phyloP scores from a whole-genome alignment of 2,329 filamentous ascomycete genomes.

The Graphilbum ipis-grandicollis region DNA sequence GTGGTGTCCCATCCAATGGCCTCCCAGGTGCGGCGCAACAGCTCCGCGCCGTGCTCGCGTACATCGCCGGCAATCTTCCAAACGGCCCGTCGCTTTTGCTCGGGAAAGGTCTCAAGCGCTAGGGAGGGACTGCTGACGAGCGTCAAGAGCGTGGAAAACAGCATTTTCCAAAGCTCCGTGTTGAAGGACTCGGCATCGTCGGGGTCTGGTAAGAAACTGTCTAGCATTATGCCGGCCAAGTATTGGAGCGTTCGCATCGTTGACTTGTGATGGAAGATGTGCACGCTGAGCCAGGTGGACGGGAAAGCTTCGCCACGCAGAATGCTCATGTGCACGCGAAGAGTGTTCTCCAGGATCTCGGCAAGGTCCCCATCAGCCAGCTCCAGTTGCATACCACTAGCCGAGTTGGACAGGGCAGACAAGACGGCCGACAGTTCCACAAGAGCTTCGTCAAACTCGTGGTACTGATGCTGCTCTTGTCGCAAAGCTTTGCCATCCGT shows the following conservation, averaged over 20 bases:
- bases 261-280: slow-evolving; percentile 84
- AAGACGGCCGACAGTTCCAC: slow-evolving; percentile 80
- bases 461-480: slow-evolving; percentile 12
- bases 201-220: slow-evolving; percentile 69
- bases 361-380: slow-evolving; percentile 57
- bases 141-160: slow-evolving; percentile 77
- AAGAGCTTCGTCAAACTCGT: slow-evolving; percentile 81
- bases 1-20: slow-evolving; percentile 92
- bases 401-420: slow-evolving; percentile 60
- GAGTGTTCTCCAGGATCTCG: slow-evolving; percentile 56
- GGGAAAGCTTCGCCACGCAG: slow-evolving; percentile 83
- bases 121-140: slow-evolving; percentile 79
- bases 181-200: slow-evolving; percentile 88
- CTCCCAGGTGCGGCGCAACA: slow-evolving; percentile 78
- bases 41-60: slow-evolving; percentile 72
- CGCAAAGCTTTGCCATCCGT: slow-evolving; percentile 1
- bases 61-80: slow-evolving; percentile 99
- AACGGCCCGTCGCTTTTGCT: slow-evolving; percentile 87
- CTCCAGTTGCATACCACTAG: slow-evolving; percentile 59
- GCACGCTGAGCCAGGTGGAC: slow-evolving; percentile 73
- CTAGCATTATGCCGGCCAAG: slow-evolving; percentile 61
- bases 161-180: slow-evolving; percentile 83
- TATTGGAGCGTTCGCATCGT: slow-evolving; percentile 76
- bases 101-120: slow-evolving; percentile 86
- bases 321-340: slow-evolving; percentile 80